phyloP scores from a whole-genome alignment of 345 rosid genomes.

The Sonneratia alba region DNA sequence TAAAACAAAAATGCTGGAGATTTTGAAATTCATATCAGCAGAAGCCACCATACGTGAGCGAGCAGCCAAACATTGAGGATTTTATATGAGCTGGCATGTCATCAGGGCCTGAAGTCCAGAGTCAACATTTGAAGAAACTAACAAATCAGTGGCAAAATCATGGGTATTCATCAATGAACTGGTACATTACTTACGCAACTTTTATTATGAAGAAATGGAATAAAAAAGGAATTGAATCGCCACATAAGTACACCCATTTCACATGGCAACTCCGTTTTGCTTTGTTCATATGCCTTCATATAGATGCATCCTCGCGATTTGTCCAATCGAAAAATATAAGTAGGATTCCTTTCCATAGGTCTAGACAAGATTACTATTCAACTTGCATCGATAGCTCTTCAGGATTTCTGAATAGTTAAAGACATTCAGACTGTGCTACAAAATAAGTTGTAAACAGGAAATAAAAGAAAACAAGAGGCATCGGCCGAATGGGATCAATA shows the following conservation, averaged over 20 bases:
- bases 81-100: conserved; percentile 98
- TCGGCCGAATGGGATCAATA: not conserved
- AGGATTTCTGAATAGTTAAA: not conserved
- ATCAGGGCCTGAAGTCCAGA: conserved; percentile 55
- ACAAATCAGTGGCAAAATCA: too few relatives aligned
- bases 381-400: not conserved
- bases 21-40: not conserved
- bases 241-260: not conserved
- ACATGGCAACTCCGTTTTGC: too few relatives aligned
- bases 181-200: not conserved
- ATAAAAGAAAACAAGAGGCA: not conserved
- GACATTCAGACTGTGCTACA: not conserved
- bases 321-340: not conserved
- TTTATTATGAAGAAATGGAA: not conserved
- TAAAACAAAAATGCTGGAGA: not conserved
- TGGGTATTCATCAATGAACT: too few relatives aligned
- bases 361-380: not conserved
- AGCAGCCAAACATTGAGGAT: conserved; percentile 88
- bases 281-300: not conserved
- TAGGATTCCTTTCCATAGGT: not conserved
- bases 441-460: not conserved
- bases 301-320: not conserved
- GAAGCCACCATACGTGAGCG: conserved; percentile 50
- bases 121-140: not conserved
- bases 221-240: not conserved